These are phyloP conservation scores for Intubia oerlemansii DNA, from an alignment of 2,329 filamentous ascomycete species.

Conservation along the genomic window DNA sequence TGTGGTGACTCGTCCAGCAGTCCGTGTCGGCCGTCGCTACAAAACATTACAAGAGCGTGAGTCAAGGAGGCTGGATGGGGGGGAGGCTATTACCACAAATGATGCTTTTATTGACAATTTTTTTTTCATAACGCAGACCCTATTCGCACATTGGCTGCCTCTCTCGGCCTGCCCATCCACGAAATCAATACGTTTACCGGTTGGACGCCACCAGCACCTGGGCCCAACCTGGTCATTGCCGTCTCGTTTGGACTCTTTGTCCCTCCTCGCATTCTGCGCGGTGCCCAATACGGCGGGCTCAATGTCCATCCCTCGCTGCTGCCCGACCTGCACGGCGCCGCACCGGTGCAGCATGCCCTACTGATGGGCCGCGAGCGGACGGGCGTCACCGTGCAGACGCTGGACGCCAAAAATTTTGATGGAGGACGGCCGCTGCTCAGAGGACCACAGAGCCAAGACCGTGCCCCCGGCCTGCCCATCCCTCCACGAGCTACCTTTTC, in stretches of 20 bases:
- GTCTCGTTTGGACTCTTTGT: slow-evolving; percentile 91
- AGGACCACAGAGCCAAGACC: slow-evolving; percentile 18
- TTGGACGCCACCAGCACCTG: slow-evolving; percentile 33
- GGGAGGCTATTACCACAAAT: background rate
- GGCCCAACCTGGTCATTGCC: slow-evolving; percentile 61
- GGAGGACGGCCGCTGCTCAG: slow-evolving; percentile 56
- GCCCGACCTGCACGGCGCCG: slow-evolving; percentile 67
- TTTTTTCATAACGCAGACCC: slow-evolving; percentile 24
- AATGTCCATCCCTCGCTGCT: slow-evolving; percentile 89
- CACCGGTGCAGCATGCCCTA: slow-evolving; percentile 72
- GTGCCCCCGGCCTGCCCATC: too few relatives aligned
- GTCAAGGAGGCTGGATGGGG: too few relatives aligned
- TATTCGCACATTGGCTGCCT: slow-evolving; percentile 41
- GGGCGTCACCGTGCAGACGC: slow-evolving; percentile 71
- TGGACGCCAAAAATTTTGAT: slow-evolving; percentile 60
- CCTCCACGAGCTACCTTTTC: too few relatives aligned
- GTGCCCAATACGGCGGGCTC: slow-evolving; percentile 61
- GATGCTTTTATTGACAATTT: background rate
- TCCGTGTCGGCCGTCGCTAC: slow-evolving; percentile 53
- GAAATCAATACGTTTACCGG: slow-evolving; percentile 62
- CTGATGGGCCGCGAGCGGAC: slow-evolving; percentile 37
- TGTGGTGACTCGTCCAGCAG: slow-evolving; percentile 64
- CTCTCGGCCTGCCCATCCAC: slow-evolving; percentile 46
- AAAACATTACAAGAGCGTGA: slow-evolving; percentile 42
- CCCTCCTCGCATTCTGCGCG: slow-evolving; percentile 49